Conservation (phyloP, 176 grass and related monocot species). For the Miscanthus lutarioriparius region DNA sequence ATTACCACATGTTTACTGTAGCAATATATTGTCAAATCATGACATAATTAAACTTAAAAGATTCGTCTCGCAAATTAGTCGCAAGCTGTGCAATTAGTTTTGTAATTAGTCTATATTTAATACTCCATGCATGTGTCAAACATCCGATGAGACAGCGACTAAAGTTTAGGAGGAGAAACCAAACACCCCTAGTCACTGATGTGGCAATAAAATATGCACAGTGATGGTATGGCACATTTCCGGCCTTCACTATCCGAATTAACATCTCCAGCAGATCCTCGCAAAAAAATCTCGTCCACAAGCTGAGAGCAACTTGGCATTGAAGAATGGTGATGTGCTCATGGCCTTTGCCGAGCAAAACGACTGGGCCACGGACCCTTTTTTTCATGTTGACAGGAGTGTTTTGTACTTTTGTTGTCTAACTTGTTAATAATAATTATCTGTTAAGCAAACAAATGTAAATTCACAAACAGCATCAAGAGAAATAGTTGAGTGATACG, state of each 20-base stretch:
- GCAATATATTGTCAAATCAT: no score
- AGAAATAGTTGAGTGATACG: no score
- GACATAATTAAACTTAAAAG: no score
- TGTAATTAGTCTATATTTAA: no score
- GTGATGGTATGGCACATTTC: slow-evolving; percentile 7
- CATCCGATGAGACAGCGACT: no score
- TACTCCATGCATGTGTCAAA: no score
- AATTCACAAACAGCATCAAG: not conserved
- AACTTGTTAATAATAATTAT: not conserved
- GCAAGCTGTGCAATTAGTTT: no score
- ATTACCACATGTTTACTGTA: no score
- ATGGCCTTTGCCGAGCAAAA: not conserved
- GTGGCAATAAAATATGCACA: not conserved
- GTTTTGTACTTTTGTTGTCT: not conserved
- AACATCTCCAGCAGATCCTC: not conserved
- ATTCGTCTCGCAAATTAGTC: no score
- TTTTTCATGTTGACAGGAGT: not conserved
- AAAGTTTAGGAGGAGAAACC: no score
- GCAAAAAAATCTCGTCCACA: slow-evolving; percentile 2
- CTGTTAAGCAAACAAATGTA: not conserved
- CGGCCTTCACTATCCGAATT: slow-evolving; percentile 13
- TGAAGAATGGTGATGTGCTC: not conserved
- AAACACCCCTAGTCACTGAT: not conserved
- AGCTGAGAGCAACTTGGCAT: not conserved
- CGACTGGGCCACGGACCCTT: not conserved